Conservation (phyloP, 345 rosid genomes). For the Rhodamnia argentea region DNA sequence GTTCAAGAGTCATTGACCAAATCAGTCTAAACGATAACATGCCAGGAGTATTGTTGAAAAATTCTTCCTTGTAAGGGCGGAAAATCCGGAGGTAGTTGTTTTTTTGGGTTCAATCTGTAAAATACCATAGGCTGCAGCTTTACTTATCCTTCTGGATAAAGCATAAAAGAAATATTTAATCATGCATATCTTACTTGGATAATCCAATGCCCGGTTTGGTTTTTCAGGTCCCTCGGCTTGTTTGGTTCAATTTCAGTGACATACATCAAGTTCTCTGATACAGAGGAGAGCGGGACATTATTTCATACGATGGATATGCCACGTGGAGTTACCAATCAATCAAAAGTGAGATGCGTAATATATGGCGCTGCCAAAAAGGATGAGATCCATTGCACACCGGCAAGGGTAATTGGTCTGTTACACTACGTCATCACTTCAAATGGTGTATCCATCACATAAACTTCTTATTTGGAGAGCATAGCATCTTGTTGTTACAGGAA, state of each 20-base stretch:
- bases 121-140: not conserved
- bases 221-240: not conserved
- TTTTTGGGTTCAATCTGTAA: not conserved
- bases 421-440: not conserved
- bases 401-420: not conserved
- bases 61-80: not conserved
- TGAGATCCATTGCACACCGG: not conserved
- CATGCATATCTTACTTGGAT: not conserved
- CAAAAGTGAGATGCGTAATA: not conserved
- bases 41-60: not conserved
- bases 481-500: not conserved
- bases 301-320: not conserved
- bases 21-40: not conserved
- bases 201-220: not conserved
- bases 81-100: not conserved
- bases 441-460: not conserved
- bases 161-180: not conserved
- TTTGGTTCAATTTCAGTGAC: not conserved
- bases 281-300: not conserved
- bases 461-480: not conserved
- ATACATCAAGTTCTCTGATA: not conserved
- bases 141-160: not conserved
- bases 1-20: not conserved
- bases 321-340: not conserved
- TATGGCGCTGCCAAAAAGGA: not conserved